phyloP scores from a whole-genome alignment of 1,284 basidiomycete genomes.

The Sanguinoderma infundibulare region DNA sequence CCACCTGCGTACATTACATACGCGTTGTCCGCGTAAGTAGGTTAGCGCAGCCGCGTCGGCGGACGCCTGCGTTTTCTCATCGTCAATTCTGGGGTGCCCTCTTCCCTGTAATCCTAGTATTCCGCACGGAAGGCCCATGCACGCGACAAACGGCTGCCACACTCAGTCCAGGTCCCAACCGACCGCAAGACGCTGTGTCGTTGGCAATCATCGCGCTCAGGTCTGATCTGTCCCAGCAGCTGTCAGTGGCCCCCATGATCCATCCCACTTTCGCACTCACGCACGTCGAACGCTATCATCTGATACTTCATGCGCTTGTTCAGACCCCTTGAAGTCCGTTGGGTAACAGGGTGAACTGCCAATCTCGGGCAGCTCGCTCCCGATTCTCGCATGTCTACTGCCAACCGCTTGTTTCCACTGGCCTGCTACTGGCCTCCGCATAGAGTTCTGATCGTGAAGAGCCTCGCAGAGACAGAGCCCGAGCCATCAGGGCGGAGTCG shows the following conservation, averaged over 20 bases:
- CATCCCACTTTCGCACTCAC: not conserved
- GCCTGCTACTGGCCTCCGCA: too few relatives aligned
- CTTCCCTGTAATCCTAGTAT: not conserved
- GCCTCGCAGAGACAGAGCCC: not conserved
- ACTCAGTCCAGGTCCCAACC: not conserved
- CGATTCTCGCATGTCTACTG: not conserved
- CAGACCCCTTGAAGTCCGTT: not conserved
- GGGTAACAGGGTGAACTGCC: not conserved
- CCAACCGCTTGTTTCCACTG: conserved; percentile 12
- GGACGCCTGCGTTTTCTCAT: conserved; percentile 11
- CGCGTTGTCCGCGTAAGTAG: not conserved
- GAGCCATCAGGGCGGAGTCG: not conserved
- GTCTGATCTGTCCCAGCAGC: conserved; percentile 4
- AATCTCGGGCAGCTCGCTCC: not conserved
- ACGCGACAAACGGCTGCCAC: not conserved
- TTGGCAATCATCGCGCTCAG: not conserved
- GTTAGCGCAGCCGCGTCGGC: not conserved
- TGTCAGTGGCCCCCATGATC: conserved; percentile 6
- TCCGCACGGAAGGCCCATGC: too few relatives aligned
- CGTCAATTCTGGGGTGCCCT: conserved; percentile 23
- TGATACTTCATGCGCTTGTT: conserved; percentile 5
- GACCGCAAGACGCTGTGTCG: not conserved
- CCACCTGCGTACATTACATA: too few relatives aligned
- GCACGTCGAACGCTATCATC: not conserved
- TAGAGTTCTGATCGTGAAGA: conserved; percentile 19